Evolutionary conservation across 495 filamentous ascomycete genomes (phyloP).

Genomic region (Aspergillus campestris): DNA sequence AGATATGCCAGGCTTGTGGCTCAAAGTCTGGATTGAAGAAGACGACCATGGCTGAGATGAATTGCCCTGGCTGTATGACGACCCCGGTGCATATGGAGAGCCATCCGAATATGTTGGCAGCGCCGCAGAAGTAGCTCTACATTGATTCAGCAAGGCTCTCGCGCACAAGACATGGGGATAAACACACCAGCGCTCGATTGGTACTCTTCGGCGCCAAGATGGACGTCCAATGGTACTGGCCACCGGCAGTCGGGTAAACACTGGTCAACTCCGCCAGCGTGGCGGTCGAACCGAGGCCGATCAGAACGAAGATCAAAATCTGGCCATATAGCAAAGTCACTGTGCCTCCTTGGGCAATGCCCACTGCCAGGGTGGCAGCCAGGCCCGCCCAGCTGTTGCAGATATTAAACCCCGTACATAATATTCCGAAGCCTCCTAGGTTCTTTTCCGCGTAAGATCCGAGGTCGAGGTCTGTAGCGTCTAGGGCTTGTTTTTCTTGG

Average conservation of each 20-base stretch:
- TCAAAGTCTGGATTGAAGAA: constrained; percentile 16
- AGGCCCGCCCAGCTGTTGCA: constrained; percentile 19
- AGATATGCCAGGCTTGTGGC: constrained; percentile 23
- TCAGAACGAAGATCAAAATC: constrained; percentile 12
- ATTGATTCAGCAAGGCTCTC: background rate
- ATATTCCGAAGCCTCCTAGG: too few species aligned
- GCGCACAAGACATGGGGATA: background rate
- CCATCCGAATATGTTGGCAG: constrained; percentile 17
- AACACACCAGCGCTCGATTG: constrained; percentile 6
- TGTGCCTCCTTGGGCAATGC: constrained; percentile 17
- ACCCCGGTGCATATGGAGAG: constrained; percentile 16
- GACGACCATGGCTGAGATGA: constrained; percentile 13
- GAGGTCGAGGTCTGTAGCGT: too few species aligned
- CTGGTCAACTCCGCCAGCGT: constrained; percentile 42
- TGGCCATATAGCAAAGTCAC: constrained; percentile 20
- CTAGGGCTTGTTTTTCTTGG: too few species aligned
- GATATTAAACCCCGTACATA: constrained; percentile 1
- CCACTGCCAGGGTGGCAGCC: constrained; percentile 16
- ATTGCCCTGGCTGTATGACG: constrained; percentile 13
- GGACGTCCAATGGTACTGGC: constrained; percentile 35
- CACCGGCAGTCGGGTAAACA: constrained; percentile 44
- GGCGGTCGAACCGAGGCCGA: constrained; percentile 21
- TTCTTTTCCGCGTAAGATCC: too few species aligned
- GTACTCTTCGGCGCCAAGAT: constrained; percentile 16
- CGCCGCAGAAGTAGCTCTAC: constrained; percentile 21